Percentiles rank a stretch among this genome's conserved stretches.
These are phyloP conservation scores for Aspergillus intermedius DNA, from an alignment of 2,329 filamentous ascomycete genomes.

Conservation along the genomic window DNA sequence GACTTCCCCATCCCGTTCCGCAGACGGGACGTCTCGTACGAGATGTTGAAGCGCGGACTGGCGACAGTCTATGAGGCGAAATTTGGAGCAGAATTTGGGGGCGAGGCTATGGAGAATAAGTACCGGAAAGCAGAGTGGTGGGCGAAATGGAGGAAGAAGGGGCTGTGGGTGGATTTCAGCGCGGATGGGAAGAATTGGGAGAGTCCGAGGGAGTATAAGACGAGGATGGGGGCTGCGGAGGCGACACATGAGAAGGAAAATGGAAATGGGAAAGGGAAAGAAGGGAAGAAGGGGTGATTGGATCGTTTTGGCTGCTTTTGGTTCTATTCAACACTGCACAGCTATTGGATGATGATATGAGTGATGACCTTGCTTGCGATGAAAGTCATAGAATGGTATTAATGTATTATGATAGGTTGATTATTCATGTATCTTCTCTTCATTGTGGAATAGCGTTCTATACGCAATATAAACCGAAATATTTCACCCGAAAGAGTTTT, in stretches of 20 bases:
- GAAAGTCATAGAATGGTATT: background rate
- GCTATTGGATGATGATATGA: background rate
- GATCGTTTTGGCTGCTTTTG: background rate
- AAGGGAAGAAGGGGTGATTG: constrained; percentile 6
- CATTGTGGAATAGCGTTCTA: background rate
- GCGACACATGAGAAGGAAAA: constrained; percentile 26
- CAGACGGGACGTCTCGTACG: constrained; percentile 73
- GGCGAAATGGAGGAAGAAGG: constrained; percentile 59
- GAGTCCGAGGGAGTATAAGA: constrained; percentile 85
- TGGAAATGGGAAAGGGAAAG: constrained; percentile 9
- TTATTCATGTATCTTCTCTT: background rate
- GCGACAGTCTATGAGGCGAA: constrained; percentile 95
- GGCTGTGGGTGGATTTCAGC: constrained; percentile 64
- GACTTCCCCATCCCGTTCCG: constrained; percentile 41
- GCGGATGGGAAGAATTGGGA: constrained; percentile 57
- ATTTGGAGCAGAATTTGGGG: constrained; percentile 79
- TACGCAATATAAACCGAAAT: background rate
- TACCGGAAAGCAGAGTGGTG: constrained; percentile 44
- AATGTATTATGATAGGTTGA: background rate
- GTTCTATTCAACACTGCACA: background rate
- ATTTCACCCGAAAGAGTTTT: background rate
- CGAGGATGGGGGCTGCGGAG: constrained; percentile 42
- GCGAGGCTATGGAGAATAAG: constrained; percentile 47
- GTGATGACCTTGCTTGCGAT: background rate
- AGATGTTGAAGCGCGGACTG: constrained; percentile 79